Evolutionary conservation across 805 yeast species (phyloP).

Genomic region (Saccharomycopsis javanensis): DNA sequence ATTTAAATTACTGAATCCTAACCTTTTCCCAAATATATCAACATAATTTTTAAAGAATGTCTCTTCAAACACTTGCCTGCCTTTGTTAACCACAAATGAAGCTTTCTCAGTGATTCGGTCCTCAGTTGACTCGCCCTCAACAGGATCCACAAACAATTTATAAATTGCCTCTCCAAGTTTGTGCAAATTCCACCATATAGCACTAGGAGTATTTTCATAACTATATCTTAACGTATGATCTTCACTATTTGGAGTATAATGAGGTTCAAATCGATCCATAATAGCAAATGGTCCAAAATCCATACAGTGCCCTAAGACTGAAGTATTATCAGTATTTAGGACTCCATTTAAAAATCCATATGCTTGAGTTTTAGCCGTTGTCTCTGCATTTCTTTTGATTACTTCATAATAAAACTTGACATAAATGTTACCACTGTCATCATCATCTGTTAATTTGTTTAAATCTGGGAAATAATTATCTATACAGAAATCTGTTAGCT

Average conservation of each 20-base stretch:
- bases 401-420: slow-evolving; percentile 65
- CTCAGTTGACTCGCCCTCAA: slow-evolving; percentile 40
- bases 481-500: slow-evolving; percentile 64
- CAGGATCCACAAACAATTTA: slow-evolving; percentile 69
- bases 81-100: slow-evolving; percentile 49
- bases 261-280: slow-evolving; percentile 74
- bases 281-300: slow-evolving; percentile 95
- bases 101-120: slow-evolving; percentile 50
- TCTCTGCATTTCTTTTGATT: slow-evolving; percentile 60
- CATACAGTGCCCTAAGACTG: slow-evolving; percentile 76
- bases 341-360: slow-evolving; percentile 95
- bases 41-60: slow-evolving; percentile 52
- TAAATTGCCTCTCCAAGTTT: slow-evolving; percentile 78
- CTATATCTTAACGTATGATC: slow-evolving; percentile 66
- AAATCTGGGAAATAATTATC: slow-evolving; percentile 36
- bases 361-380: slow-evolving; percentile 79
- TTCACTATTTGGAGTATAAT: slow-evolving; percentile 83
- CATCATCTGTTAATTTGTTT: not conserved
- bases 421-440: slow-evolving; percentile 29
- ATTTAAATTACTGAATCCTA: slow-evolving; percentile 48
- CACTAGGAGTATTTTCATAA: slow-evolving; percentile 73
- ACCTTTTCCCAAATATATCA: slow-evolving; percentile 46
- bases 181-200: slow-evolving; percentile 89
- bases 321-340: slow-evolving; percentile 87
- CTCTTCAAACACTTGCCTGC: slow-evolving; percentile 56